Conservation (phyloP, 2,329 filamentous ascomycete genomes). For the Chaetothyriales sp. region DNA sequence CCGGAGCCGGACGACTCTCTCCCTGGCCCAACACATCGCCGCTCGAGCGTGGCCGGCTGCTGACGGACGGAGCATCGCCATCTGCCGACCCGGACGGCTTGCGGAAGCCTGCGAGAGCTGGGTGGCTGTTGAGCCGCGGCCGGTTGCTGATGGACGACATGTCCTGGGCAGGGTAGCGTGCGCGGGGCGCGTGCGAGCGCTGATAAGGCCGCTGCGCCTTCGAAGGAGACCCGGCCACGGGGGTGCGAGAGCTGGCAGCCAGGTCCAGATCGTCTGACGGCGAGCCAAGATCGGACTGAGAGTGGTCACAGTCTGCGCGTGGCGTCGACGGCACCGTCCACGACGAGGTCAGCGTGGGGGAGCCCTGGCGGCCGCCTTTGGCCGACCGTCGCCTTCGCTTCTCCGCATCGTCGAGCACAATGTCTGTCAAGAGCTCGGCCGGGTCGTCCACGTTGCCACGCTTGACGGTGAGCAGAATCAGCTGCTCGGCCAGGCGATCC, state of each 20-base stretch:
- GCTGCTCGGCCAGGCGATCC: constrained; percentile 83
- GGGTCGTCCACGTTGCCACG: constrained; percentile 80
- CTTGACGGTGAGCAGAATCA: constrained; percentile 79
- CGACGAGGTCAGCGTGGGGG: constrained; percentile 53
- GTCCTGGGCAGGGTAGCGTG: neutral
- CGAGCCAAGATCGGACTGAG: constrained; percentile 56
- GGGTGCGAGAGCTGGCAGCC: neutral
- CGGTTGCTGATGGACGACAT: neutral
- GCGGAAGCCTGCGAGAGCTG: neutral
- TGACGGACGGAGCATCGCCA: neutral
- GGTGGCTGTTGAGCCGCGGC: neutral
- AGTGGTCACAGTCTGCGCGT: constrained; percentile 53
- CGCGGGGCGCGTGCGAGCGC: neutral
- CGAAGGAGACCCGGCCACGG: neutral
- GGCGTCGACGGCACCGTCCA: constrained; percentile 49
- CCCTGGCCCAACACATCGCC: neutral
- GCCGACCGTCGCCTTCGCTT: constrained; percentile 76
- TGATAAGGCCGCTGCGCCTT: constrained; percentile 10
- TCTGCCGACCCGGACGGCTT: neutral
- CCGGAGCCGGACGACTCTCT: neutral
- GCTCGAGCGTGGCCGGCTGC: neutral
- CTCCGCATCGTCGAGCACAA: constrained; percentile 93
- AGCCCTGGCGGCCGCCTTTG: constrained; percentile 49
- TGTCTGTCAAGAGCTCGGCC: constrained; percentile 76
- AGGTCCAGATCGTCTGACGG: constrained; percentile 30